A percentile compares a stretch with the other conserved stretches of the same genome.
phyloP scores from a whole-genome alignment of 371 early-diverging fungal species.

The Lichtheimia ornata region DNA sequence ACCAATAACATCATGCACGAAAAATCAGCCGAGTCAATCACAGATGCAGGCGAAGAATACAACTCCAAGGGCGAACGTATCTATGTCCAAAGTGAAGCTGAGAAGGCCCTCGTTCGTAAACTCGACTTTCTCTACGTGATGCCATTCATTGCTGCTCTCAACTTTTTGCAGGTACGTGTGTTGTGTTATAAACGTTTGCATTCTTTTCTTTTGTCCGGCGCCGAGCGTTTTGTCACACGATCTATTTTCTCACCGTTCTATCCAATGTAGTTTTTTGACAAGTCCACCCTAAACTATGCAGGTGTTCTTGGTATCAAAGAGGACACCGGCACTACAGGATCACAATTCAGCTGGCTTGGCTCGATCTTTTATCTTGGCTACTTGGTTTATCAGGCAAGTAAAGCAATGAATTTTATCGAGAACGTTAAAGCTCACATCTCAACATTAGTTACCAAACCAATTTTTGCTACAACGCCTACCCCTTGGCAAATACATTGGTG shows the following conservation, averaged over 20 bases:
- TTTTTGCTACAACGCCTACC: constrained; percentile 24
- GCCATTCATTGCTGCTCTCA: constrained; percentile 30
- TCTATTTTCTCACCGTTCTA: neutral
- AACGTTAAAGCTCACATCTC: no score
- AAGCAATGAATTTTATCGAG: no score
- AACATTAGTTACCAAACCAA: constrained; percentile 16
- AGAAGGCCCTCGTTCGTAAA: constrained; percentile 23
- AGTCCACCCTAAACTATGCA: constrained; percentile 22
- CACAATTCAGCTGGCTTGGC: constrained; percentile 24
- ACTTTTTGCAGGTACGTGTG: constrained; percentile 29
- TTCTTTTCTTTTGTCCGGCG: neutral
- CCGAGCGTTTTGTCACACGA: neutral
- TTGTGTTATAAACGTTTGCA: no score
- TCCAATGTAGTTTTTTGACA: constrained; percentile 25
- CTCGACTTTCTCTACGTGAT: constrained; percentile 31
- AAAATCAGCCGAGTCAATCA: neutral
- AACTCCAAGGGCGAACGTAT: constrained; percentile 29
- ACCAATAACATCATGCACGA: neutral
- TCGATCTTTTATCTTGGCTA: constrained; percentile 34
- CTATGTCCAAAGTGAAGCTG: constrained; percentile 19
- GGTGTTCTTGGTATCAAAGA: constrained; percentile 16
- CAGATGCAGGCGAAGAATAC: constrained; percentile 3
- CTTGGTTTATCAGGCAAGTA: constrained; percentile 20
- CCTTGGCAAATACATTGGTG: constrained; percentile 20
- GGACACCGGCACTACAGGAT: constrained; percentile 15